A percentile compares a stretch with the other conserved stretches of the same genome.
These are phyloP conservation scores for Zoysia japonica DNA, from an alignment of 176 grass and related monocot genomes.

Conservation along the genomic window DNA sequence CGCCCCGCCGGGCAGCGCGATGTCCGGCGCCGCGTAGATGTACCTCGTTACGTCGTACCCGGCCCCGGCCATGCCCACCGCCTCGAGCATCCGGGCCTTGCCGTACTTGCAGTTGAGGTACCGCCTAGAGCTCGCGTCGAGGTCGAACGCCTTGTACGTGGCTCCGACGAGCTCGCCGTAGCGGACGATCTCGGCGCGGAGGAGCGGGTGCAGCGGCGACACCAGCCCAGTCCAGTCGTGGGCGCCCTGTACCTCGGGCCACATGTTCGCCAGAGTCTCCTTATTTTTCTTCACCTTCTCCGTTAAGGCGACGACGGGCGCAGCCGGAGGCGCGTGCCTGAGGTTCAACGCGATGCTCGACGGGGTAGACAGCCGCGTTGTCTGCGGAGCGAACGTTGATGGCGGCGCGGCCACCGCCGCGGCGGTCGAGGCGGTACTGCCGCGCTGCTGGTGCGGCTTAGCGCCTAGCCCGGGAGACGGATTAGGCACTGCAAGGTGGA, in stretches of 20 bases:
- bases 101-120: constrained; percentile 87
- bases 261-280: constrained; percentile 43
- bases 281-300: neutral
- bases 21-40: constrained; percentile 62
- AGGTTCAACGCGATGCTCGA: constrained; percentile 16
- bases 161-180: constrained; percentile 80
- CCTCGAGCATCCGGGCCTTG: constrained; percentile 60
- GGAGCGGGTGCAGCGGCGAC: constrained; percentile 64
- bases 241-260: constrained; percentile 70
- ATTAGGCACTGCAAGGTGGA: constrained; percentile 14
- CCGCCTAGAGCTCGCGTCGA: constrained; percentile 50
- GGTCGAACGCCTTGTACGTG: constrained; percentile 80
- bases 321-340: neutral
- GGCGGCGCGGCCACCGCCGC: constrained; percentile 21
- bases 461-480: neutral
- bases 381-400: constrained; percentile 23
- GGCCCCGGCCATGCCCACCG: constrained; percentile 60
- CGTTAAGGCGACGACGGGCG: neutral
- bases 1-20: constrained; percentile 28
- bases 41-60: constrained; percentile 69
- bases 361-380: neutral
- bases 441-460: constrained; percentile 16
- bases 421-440: neutral
- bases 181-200: constrained; percentile 67
- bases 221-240: constrained; percentile 62